Percentiles rank a stretch among this genome's conserved stretches.
Evolutionary conservation across 108 stramenopile species (phyloP).

Genomic region (Cyclostephanos tholiformis): DNA sequence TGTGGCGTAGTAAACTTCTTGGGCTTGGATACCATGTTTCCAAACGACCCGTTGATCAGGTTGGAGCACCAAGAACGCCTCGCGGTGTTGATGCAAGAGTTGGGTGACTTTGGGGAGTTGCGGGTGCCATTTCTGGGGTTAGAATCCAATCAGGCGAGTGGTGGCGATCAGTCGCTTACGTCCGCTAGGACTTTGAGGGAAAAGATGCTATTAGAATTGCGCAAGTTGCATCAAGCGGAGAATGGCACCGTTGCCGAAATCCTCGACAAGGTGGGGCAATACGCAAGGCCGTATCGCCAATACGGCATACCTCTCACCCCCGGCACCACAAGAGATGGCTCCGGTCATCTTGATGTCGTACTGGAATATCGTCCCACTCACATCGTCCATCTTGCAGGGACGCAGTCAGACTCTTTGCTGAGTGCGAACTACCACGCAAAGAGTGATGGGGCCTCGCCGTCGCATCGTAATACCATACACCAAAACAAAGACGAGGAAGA

Average conservation of each 20-base stretch:
- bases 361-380: conserved; percentile 66
- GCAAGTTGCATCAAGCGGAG: background rate
- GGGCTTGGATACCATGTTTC: conserved; percentile 70
- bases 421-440: conserved; percentile 31
- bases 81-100: conserved; percentile 47
- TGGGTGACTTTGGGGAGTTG: conserved; percentile 42
- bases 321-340: conserved; percentile 25
- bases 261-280: background rate
- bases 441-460: background rate
- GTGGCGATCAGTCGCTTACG: background rate
- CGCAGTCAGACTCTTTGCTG: conserved; percentile 52
- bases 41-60: conserved; percentile 67
- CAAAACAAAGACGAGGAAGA: conserved; percentile 43
- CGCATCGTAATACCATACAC: conserved; percentile 29
- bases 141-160: conserved; percentile 47
- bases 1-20: conserved; percentile 69
- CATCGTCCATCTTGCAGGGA: conserved; percentile 73
- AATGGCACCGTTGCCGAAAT: background rate
- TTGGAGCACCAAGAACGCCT: conserved; percentile 61
- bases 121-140: conserved; percentile 62
- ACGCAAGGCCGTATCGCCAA: conserved; percentile 16
- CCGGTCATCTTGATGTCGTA: conserved; percentile 35
- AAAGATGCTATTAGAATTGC: conserved; percentile 5
- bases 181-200: conserved; percentile 31
- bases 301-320: conserved; percentile 37